These are phyloP conservation scores for Cryoendolithus antarcticus DNA, from an alignment of 2,329 filamentous ascomycete species.

Conservation along the genomic window DNA sequence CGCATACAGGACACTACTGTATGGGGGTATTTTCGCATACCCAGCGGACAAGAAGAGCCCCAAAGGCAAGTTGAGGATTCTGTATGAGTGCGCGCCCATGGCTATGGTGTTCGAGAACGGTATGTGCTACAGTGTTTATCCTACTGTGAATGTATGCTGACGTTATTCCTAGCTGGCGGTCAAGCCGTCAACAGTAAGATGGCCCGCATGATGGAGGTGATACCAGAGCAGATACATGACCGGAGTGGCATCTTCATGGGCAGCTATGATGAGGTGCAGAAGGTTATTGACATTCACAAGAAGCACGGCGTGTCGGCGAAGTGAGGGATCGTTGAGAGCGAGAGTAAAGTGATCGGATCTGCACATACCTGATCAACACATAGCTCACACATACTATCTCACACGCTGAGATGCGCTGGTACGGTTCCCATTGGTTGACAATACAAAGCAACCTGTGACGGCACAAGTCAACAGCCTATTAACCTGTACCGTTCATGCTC, in stretches of 20 bases:
- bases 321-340: not conserved
- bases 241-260: slow-evolving; percentile 92
- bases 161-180: slow-evolving; percentile 56
- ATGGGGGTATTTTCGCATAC: slow-evolving; percentile 95
- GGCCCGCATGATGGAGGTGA: slow-evolving; percentile 77
- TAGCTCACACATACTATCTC: too few relatives aligned
- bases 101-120: slow-evolving; percentile 98
- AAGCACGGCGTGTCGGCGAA: slow-evolving; percentile 26
- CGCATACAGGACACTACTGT: slow-evolving; percentile 87
- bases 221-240: slow-evolving; percentile 90
- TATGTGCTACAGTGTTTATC: slow-evolving; percentile 34
- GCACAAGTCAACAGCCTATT: too few relatives aligned
- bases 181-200: slow-evolving; percentile 86
- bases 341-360: too few relatives aligned
- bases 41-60: slow-evolving; percentile 96
- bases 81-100: slow-evolving; percentile 99
- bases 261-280: slow-evolving; percentile 88
- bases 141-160: slow-evolving; percentile 4
- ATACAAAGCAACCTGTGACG: too few relatives aligned
- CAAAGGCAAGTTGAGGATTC: slow-evolving; percentile 92
- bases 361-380: too few relatives aligned
- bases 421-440: too few relatives aligned
- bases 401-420: too few relatives aligned
- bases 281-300: slow-evolving; percentile 76
- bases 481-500: too few relatives aligned